Conservation (phyloP, 768 basidiomycete species). For the Leccinum disarticulatum region DNA sequence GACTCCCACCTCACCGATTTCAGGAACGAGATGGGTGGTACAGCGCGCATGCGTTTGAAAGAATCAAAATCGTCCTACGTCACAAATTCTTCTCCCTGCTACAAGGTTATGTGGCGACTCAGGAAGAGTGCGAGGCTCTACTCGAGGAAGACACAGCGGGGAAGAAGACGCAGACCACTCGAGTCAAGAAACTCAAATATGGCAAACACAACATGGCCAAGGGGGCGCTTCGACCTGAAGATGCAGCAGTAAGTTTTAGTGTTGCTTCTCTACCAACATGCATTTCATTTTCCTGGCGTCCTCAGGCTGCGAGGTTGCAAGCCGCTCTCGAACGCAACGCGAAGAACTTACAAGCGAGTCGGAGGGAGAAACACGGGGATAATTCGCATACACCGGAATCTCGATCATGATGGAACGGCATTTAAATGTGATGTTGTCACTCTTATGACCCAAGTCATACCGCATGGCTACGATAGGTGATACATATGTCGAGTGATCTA, state of each 20-base stretch:
- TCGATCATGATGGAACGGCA: slow-evolving; percentile 4
- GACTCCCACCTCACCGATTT: slow-evolving; percentile 2
- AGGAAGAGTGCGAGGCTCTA: slow-evolving; percentile 70
- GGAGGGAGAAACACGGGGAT: slow-evolving; percentile 25
- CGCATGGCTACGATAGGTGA: slow-evolving; percentile 20
- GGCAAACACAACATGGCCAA: slow-evolving; percentile 91
- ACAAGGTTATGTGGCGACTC: slow-evolving; percentile 68
- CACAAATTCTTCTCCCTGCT: slow-evolving; percentile 83
- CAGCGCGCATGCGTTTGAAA: slow-evolving; percentile 68
- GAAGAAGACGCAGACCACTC: slow-evolving; percentile 36
- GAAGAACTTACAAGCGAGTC: slow-evolving; percentile 29
- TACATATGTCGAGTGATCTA: slow-evolving; percentile 23
- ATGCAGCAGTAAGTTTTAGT: slow-evolving; percentile 63
- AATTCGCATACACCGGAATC: slow-evolving; percentile 22
- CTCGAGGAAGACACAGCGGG: slow-evolving; percentile 39
- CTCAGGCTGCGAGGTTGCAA: slow-evolving; percentile 66
- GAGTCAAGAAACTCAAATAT: slow-evolving; percentile 54
- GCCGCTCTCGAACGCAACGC: slow-evolving; percentile 56
- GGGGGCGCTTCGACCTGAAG: slow-evolving; percentile 77
- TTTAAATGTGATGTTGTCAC: slow-evolving; percentile 6
- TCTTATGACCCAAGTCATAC: slow-evolving; percentile 18
- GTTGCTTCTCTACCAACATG: neutral
- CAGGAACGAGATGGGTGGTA: slow-evolving; percentile 93
- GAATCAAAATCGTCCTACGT: slow-evolving; percentile 80
- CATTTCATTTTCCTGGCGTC: neutral